phyloP scores from a whole-genome alignment of 192 early-diverging fungal genomes.

The Coemansia sp. region DNA sequence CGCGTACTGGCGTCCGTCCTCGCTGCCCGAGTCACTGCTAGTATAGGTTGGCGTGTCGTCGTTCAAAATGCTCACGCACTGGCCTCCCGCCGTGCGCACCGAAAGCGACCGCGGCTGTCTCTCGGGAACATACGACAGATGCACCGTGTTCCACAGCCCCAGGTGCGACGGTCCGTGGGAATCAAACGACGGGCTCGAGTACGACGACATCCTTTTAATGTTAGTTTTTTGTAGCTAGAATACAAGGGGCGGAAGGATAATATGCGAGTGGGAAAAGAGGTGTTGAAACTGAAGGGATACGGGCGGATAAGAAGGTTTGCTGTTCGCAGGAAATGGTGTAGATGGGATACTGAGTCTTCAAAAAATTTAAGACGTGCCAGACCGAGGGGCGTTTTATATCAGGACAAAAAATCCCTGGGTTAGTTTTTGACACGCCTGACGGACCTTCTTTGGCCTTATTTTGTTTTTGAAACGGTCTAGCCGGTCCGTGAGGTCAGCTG shows the following conservation, averaged over 20 bases:
- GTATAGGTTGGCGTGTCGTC: constrained; percentile 5
- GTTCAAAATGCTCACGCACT: constrained; percentile 48
- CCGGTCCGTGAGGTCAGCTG: background rate
- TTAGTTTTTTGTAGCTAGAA: background rate
- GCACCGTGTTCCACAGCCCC: background rate
- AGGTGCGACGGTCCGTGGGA: background rate
- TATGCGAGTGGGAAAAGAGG: no score
- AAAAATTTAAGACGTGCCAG: no score
- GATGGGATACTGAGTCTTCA: background rate
- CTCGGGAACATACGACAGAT: background rate
- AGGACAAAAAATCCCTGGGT: background rate
- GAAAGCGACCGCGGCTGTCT: constrained; percentile 36
- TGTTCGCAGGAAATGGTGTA: background rate
- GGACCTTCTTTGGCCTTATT: background rate
- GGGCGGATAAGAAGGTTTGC: background rate
- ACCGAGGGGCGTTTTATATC: constrained; percentile 2
- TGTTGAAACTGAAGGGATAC: no score
- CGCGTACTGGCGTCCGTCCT: constrained; percentile 24
- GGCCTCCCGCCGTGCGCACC: constrained; percentile 37
- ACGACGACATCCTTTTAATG: no score
- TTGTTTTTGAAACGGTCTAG: no score
- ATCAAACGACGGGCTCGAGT: background rate
- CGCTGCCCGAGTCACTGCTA: background rate
- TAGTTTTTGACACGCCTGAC: background rate
- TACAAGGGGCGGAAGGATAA: no score